Conservation (phyloP, 208 protist genomes). For the Trypanosoma conorhini region DNA sequence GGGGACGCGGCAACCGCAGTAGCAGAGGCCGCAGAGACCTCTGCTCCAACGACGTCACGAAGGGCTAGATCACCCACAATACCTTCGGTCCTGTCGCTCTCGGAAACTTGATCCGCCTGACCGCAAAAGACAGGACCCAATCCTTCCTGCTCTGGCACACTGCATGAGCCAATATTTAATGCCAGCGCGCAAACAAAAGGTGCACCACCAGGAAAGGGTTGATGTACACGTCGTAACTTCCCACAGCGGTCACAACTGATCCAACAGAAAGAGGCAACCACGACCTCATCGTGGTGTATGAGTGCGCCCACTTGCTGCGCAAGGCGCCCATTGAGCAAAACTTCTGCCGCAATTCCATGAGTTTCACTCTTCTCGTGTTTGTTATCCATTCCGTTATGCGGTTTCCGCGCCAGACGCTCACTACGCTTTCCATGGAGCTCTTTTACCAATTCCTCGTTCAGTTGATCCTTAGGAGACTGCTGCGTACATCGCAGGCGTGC, state of each 20-base stretch:
- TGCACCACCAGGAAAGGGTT: constrained; percentile 79
- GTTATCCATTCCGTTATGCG: not conserved
- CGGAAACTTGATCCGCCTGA: not conserved
- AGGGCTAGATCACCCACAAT: constrained; percentile 16
- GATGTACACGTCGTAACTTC: constrained; percentile 79
- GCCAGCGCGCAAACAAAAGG: constrained; percentile 81
- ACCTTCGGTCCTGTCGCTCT: not conserved
- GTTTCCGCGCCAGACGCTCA: constrained; percentile 29
- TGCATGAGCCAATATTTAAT: constrained; percentile 39
- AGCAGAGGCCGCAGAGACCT: not conserved
- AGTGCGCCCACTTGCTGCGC: constrained; percentile 34
- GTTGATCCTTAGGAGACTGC: constrained; percentile 19
- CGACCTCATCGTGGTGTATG: constrained; percentile 37
- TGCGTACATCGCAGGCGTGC: not conserved
- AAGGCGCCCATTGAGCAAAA: constrained; percentile 10
- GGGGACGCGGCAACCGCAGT: not conserved
- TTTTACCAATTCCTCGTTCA: constrained; percentile 57
- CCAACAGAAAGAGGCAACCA: constrained; percentile 79
- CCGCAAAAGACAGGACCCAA: constrained; percentile 21
- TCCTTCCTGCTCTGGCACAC: constrained; percentile 56
- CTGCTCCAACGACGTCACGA: constrained; percentile 6
- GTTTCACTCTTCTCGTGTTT: constrained; percentile 7
- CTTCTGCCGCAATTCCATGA: constrained; percentile 1
- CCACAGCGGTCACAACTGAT: constrained; percentile 73
- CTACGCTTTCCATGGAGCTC: constrained; percentile 57